phyloP scores from a whole-genome alignment of 306 rosid species.

The Fagus crenata region DNA sequence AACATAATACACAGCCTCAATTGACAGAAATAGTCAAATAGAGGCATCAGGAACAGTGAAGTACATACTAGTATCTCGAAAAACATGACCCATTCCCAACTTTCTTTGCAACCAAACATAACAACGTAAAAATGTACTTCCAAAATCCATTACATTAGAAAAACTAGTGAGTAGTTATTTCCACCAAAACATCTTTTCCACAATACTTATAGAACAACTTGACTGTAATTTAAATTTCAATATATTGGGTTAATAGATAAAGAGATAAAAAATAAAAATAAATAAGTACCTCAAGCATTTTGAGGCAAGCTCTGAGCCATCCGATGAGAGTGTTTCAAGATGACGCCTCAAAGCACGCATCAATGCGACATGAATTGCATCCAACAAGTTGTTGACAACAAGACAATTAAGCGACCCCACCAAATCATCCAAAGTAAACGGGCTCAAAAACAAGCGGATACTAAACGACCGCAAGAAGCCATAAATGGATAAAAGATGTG shows the following conservation, averaged over 20 bases:
- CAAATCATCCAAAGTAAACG: slow-evolving; percentile 85
- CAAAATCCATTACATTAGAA: neutral
- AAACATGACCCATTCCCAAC: neutral
- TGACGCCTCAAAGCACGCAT: slow-evolving; percentile 67
- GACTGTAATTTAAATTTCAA: neutral
- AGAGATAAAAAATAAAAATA: neutral
- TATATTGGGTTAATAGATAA: neutral
- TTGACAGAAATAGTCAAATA: neutral
- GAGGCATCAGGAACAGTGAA: neutral
- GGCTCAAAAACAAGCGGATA: slow-evolving; percentile 58
- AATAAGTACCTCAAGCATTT: slow-evolving; percentile 69
- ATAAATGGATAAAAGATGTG: slow-evolving; percentile 74
- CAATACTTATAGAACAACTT: slow-evolving; percentile 10
- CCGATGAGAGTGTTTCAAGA: slow-evolving; percentile 63
- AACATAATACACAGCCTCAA: neutral
- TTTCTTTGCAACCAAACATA: neutral
- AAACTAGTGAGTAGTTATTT: neutral
- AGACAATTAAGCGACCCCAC: slow-evolving; percentile 76
- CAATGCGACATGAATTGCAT: slow-evolving; percentile 74
- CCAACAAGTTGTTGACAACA: slow-evolving; percentile 58
- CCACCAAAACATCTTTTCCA: neutral
- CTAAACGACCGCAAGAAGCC: slow-evolving; percentile 84
- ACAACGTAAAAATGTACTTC: neutral
- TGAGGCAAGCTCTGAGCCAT: slow-evolving; percentile 68
- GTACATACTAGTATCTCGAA: neutral